Percentiles rank a stretch among this genome's conserved stretches.
Evolutionary conservation across 306 rosid genomes (phyloP).

Genomic region (Inga laurina): DNA sequence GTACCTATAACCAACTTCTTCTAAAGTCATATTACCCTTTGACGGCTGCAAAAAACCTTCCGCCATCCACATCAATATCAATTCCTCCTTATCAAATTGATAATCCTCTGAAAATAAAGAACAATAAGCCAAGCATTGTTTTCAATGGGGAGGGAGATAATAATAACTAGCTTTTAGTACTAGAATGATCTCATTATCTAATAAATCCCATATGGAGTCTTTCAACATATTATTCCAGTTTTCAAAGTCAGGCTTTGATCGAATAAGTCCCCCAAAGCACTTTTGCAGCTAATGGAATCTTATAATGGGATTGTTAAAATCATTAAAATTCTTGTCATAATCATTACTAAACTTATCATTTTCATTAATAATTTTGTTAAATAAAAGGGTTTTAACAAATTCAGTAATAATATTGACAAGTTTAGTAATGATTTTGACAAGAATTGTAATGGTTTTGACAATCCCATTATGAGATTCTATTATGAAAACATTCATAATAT

Average conservation of each 20-base stretch:
- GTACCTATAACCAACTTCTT: neutral
- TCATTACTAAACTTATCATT: too few relatives aligned
- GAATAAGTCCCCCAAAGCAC: slow-evolving; percentile 23
- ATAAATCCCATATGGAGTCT: neutral
- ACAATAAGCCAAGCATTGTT: slow-evolving; percentile 25
- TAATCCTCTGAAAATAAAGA: neutral
- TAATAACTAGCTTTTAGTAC: slow-evolving; percentile 12
- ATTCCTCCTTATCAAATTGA: neutral
- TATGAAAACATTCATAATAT: too few relatives aligned
- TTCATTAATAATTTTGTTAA: too few relatives aligned
- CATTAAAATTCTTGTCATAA: too few relatives aligned
- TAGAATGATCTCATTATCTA: neutral
- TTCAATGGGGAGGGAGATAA: neutral
- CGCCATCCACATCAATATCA: slow-evolving; percentile 13
- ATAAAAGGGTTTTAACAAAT: too few relatives aligned
- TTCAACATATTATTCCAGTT: neutral
- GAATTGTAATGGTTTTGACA: too few relatives aligned
- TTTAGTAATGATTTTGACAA: too few relatives aligned
- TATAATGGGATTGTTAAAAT: too few relatives aligned
- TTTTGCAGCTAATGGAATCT: slow-evolving; percentile 31
- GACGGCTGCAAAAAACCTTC: neutral
- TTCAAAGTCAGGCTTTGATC: neutral
- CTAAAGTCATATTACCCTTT: neutral
- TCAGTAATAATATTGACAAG: too few relatives aligned
- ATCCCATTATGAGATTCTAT: too few relatives aligned